Percentiles rank a stretch among this genome's conserved stretches.
Evolutionary conservation across 345 rosid species (phyloP).

Genomic region (Aegle marmelos): DNA sequence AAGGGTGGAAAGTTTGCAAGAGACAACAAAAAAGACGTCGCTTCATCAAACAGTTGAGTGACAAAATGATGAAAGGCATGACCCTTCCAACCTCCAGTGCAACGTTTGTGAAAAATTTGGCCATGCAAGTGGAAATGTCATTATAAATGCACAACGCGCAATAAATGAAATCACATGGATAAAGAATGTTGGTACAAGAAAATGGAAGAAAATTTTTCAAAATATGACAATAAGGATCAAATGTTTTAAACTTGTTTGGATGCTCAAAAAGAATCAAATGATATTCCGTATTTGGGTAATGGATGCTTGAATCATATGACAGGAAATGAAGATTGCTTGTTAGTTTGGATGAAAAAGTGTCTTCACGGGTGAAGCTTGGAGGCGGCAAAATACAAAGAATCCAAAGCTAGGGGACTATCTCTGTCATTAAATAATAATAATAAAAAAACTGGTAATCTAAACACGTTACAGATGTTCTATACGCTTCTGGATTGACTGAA

Average conservation of each 20-base stretch:
- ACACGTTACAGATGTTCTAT: neutral
- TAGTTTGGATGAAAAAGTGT: neutral
- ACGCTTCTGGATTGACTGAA: neutral
- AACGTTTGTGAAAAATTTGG: neutral
- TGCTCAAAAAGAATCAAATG: neutral
- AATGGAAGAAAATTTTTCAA: neutral
- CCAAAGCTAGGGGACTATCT: neutral
- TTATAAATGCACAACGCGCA: neutral
- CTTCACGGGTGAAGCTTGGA: neutral
- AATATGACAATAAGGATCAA: neutral
- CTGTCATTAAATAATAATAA: neutral
- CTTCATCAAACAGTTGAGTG: neutral
- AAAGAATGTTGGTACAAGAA: neutral
- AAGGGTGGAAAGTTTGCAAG: neutral
- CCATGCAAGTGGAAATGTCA: neutral
- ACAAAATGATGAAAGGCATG: neutral
- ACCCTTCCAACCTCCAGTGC: neutral
- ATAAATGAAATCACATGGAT: neutral
- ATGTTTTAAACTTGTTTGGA: neutral
- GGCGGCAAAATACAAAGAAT: neutral
- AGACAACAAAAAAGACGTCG: neutral
- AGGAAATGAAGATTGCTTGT: neutral
- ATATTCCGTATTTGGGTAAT: neutral
- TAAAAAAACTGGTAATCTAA: neutral
- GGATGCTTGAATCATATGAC: neutral